Base-by-base conservation (phyloP, 257 asterid genomes). In the Penstemon barbatus region DNA sequence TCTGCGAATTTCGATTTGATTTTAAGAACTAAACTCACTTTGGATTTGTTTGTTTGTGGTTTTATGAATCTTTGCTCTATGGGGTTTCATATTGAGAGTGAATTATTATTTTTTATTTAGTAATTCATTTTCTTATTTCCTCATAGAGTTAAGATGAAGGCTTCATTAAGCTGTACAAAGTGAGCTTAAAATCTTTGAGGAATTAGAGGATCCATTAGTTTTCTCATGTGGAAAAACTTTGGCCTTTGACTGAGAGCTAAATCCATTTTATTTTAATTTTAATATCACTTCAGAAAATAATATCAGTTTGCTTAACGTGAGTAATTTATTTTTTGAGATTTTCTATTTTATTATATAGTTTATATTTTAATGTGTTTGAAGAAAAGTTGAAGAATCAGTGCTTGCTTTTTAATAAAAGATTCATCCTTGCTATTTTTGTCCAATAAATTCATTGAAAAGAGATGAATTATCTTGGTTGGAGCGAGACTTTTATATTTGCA, bases 221-320 rank as follows among this genome's bases (percentile, higher is more conserved):
- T 71, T 76, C 81, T 79, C 56, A 66, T 75, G 93, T 81, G 93
- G 93, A 77, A 69, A 75, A 89, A 76, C 39, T 33, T 52, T 79
- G 86, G 93, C 88, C 92, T 59, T 67, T 49, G 18, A 7, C 93
- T 81, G 88, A 86, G 96, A 75, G 83, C 83, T 38, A 25, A 25
- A 25, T 25, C 33, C 33, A 50, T 69, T 61, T 10, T 8, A 38
- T 9, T 4, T 5, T 10, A 4, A 53, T 5, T 18, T 57, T 1
- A 0, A 57, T 25, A 15, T 48, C 15, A 48, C 13, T 4, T 48
- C 4, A 3, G 6, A 45, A 45, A 6, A 45, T 6, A 2, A 3
- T 6, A 2, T 6, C 50, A 6, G 9, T 45, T 45, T 45, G 8
- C 7, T 45, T 3, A 45, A 15, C 18, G 18, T 15, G 18, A 15